phyloP scores from a whole-genome alignment of 768 basidiomycete species.

The Galerina marginata region DNA sequence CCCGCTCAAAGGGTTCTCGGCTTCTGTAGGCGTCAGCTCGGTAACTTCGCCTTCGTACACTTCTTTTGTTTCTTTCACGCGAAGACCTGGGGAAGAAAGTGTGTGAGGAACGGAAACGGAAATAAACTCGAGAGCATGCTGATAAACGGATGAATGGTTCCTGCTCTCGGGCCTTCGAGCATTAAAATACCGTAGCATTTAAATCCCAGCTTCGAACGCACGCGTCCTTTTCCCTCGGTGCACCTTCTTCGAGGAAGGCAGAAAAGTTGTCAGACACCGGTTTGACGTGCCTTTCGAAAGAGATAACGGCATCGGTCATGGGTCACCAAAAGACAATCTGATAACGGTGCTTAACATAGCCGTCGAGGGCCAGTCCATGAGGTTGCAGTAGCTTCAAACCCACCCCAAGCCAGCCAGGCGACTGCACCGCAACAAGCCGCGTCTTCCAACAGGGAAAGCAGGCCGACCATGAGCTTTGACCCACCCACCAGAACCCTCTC shows the following conservation, averaged over 20 bases:
- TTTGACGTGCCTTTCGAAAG: neutral
- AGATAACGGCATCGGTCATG: too few species aligned
- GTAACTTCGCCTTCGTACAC: slow-evolving; percentile 99
- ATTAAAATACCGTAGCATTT: too few species aligned
- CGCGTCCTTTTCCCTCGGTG: neutral
- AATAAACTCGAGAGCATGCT: neutral
- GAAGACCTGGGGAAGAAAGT: slow-evolving; percentile 68
- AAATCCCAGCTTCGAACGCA: neutral
- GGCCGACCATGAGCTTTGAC: too few species aligned
- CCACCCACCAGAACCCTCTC: too few species aligned
- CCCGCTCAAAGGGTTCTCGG: slow-evolving; percentile 96
- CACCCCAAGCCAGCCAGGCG: too few species aligned
- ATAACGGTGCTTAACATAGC: too few species aligned
- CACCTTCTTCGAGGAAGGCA: neutral
- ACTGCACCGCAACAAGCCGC: too few species aligned
- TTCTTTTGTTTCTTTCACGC: slow-evolving; percentile 99
- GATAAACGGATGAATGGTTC: neutral
- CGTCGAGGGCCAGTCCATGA: too few species aligned
- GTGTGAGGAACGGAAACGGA: neutral
- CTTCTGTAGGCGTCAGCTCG: slow-evolving; percentile 93
- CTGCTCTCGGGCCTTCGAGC: too few species aligned
- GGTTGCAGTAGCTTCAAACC: too few species aligned
- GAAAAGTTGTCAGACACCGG: neutral
- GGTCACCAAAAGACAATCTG: too few species aligned
- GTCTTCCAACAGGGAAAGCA: too few species aligned